Evolutionary conservation across 768 basidiomycete species (phyloP).

Genomic region (Chlorophyllum brunneum): DNA sequence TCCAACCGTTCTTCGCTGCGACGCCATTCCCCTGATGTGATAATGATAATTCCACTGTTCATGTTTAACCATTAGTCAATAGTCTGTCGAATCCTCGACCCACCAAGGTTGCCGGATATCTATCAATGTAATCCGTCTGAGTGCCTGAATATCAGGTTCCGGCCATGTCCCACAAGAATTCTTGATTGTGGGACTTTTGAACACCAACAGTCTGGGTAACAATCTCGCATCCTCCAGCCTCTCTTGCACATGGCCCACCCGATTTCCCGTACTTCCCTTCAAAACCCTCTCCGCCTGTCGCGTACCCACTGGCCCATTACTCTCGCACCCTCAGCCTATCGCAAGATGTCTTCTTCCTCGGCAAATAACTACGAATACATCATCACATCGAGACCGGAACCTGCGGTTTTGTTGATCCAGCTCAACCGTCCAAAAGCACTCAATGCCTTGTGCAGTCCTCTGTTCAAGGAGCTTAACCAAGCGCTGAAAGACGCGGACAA

Average conservation of each 20-base stretch:
- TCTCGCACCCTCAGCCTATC: constrained; percentile 19
- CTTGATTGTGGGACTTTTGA: too few species aligned
- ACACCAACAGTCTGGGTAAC: too few species aligned
- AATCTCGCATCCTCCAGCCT: neutral
- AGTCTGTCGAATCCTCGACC: too few species aligned
- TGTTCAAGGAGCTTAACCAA: constrained; percentile 79
- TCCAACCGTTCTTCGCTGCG: constrained; percentile 37
- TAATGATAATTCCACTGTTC: neutral
- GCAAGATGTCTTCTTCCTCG: constrained; percentile 45
- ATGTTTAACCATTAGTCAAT: neutral
- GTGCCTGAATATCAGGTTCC: neutral
- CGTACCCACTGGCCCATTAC: constrained; percentile 9
- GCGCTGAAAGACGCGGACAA: constrained; percentile 68
- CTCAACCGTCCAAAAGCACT: constrained; percentile 88
- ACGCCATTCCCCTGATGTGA: constrained; percentile 21
- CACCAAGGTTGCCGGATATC: too few species aligned
- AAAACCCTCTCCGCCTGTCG: constrained; percentile 7
- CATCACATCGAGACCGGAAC: constrained; percentile 63
- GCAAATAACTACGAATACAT: constrained; percentile 66
- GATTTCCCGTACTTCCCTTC: constrained; percentile 16
- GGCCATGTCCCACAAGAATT: neutral
- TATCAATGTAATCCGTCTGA: too few species aligned
- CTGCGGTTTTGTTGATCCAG: constrained; percentile 73
- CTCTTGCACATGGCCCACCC: constrained; percentile 23
- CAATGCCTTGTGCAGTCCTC: constrained; percentile 80